phyloP scores from a whole-genome alignment of 768 basidiomycete species.

The Agaricus sinodeliciosus region DNA sequence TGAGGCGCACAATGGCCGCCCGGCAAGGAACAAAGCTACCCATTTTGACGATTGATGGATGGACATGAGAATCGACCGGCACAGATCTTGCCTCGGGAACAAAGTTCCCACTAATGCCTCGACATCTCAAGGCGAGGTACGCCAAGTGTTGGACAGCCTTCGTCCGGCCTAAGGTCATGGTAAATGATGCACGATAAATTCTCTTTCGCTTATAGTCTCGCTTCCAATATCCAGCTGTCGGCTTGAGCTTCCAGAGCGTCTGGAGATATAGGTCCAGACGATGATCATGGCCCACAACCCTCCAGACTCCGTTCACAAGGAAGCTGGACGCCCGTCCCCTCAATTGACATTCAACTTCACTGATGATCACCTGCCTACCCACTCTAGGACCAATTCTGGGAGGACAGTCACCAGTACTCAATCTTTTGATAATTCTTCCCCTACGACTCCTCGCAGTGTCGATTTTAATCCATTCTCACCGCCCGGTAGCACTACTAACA shows the following conservation, averaged over 20 bases:
- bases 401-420: conserved; percentile 12
- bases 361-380: conserved; percentile 14
- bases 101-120: conserved; percentile 19
- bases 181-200: conserved; percentile 13
- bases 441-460: conserved; percentile 26
- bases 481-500: conserved; percentile 39
- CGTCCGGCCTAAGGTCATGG: conserved; percentile 19
- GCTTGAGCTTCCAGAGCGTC: conserved; percentile 11
- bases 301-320: conserved; percentile 1
- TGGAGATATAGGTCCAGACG: neutral
- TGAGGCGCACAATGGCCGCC: neutral
- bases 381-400: conserved; percentile 28
- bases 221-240: conserved; percentile 14
- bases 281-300: conserved; percentile 2
- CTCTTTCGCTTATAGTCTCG: conserved; percentile 24
- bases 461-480: conserved; percentile 45
- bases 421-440: conserved; percentile 31
- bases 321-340: conserved; percentile 25
- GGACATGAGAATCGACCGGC: neutral
- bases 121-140: conserved; percentile 25
- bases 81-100: conserved; percentile 13
- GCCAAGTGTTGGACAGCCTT: conserved; percentile 22
- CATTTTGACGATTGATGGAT: conserved; percentile 6
- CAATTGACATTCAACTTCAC: conserved; percentile 23
- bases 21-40: neutral